Base-by-base conservation (phyloP, 345 rosid species). In the Eucalyptus pumila region DNA sequence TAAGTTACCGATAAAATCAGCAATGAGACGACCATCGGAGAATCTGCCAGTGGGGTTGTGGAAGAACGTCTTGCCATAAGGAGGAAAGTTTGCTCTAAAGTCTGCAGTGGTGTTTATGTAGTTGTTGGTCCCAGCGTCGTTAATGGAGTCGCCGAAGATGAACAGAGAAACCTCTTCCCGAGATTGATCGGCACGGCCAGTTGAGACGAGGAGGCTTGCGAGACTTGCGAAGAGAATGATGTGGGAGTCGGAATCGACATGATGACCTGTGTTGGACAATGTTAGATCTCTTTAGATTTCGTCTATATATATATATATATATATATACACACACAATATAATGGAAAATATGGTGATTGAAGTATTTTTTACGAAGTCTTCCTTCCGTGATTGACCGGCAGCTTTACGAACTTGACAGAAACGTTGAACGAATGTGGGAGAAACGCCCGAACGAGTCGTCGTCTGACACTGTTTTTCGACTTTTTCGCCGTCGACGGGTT, bases 41-140 rank as follows among this genome's bases (percentile, higher is more conserved):
- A 87, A 89, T 87, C 95, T 94, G 2, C 95, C 95, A 7, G 94
- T 93, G 2, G 95, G 92, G 24, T 86, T 87, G 34, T 90, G 89
- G 90, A 94, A 92, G 88, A 92, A 92, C 40, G 92, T 91, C 49
- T 93, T 80, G 10, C 95, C 95, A 21, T 92, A 94, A 5, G 96
- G 96, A 91, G 80, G 48, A 37, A 88, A 90, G 85, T 93, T 91
- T 17, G 94, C 91, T 67, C 86, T 87, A 37, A 30, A 30, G 34
- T 10, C 88, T 19, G 62, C 85, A 44, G 91, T 88, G 87, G 94
- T 92, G 65, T 91, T 90, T 89, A 91, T 90, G 47, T 89, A 89
- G 69, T 94, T 93, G 85, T 94, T 93, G 87, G 93, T 94, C 80
- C 95, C 95, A 32, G 91, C 87, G 87, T 94, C 94, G 85, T 93